Base-by-base conservation (phyloP, 2,329 filamentous ascomycete genomes). In the Decorospora gaudefroyi region DNA sequence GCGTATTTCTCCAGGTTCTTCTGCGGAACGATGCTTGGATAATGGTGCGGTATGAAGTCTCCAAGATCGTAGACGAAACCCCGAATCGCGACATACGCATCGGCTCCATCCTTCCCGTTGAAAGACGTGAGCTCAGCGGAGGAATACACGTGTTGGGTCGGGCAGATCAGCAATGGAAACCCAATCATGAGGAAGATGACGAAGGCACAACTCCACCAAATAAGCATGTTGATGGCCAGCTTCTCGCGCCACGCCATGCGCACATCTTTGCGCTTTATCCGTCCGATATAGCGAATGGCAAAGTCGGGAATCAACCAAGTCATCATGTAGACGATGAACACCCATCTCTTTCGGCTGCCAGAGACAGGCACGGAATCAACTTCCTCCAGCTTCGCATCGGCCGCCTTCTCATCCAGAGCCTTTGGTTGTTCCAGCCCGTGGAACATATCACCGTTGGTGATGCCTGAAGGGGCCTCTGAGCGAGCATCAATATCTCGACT, bases 191-290 rank as follows among this genome's bases (percentile, higher is more conserved):
- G 87, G 76, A 99, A 99, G 42, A 87, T 81, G 18, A 88, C 84
- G 34, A 88, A 72, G 11, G 74, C 76, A 73, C 92, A 97, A 67
- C 80, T 82, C 44, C 92, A 75, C 93, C 95, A 99, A 67, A 99
- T 99, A 65, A 97, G 80, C 69, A 99, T 78, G 76, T 99, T 99
- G 79, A 99, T 99, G 40, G 93, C 92, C 46, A 99, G 70, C 78
- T 99, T 99, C 71, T 99, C 93, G 65, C 93, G 82, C 93, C 93
- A 99, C 0, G 93, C 93, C 68, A 87, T 79, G 16, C 91, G 87
- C 6, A 99, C 84, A 69, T 99, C 93, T 67, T 95, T 95, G 49
- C 93, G 88, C 47, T 87, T 81, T 86, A 96, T 96, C 37, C 87
- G 81, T 15, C 92, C 92, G 27, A 95, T 49, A 59, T 78, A 77